These are phyloP conservation scores for Colletotrichum phormii DNA, from an alignment of 2,329 filamentous ascomycete species.

Conservation along the genomic window DNA sequence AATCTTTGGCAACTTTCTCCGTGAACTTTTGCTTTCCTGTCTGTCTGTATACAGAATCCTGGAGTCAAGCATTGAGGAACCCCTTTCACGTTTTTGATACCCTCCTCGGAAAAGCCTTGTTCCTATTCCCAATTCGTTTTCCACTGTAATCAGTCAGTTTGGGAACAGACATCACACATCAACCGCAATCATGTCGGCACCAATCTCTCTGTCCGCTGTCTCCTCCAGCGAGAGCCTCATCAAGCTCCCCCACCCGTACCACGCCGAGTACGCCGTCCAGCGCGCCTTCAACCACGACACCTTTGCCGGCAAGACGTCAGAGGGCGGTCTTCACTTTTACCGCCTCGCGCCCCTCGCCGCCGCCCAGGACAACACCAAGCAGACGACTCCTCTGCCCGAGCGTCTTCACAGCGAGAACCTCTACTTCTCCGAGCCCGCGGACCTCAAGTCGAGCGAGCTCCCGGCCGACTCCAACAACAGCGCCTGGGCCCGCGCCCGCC, in stretches of 20 bases:
- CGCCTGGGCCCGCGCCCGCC: constrained; percentile 66
- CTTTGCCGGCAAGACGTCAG: constrained; percentile 35
- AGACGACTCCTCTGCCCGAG: constrained; percentile 45
- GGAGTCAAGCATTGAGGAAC: not conserved
- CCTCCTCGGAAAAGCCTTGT: not conserved
- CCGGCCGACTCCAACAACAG: constrained; percentile 65
- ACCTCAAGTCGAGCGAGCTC: constrained; percentile 61
- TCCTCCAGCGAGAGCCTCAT: constrained; percentile 53
- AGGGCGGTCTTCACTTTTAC: constrained; percentile 44
- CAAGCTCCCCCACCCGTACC: constrained; percentile 63
- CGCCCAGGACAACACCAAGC: constrained; percentile 40
- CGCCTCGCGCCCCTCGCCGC: constrained; percentile 47
- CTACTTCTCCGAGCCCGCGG: constrained; percentile 58
- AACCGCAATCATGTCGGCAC: constrained; percentile 40
- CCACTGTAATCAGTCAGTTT: not conserved
- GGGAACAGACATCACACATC: not conserved
- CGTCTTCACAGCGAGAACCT: constrained; percentile 50
- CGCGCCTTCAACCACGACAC: constrained; percentile 43
- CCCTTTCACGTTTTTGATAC: not conserved
- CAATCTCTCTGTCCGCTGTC: constrained; percentile 43
- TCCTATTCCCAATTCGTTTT: not conserved
- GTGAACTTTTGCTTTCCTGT: not conserved
- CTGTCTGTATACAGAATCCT: not conserved
- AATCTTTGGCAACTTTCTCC: not conserved
- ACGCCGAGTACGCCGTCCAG: constrained; percentile 56